phyloP scores from a whole-genome alignment of 2,329 filamentous ascomycete genomes.

The Trichoderma gracile region DNA sequence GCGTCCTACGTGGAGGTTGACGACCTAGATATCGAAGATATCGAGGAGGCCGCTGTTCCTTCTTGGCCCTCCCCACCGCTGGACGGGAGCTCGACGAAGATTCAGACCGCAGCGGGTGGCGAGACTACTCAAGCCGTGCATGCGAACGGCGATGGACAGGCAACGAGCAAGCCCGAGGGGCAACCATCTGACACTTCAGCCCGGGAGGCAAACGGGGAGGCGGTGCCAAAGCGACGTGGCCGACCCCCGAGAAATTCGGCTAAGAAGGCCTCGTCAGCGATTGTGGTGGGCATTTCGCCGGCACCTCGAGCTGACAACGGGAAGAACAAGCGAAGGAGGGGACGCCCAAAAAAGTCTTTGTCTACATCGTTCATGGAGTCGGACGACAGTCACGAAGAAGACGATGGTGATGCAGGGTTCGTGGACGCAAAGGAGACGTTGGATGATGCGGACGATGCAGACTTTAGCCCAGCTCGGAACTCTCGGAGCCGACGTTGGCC shows the following conservation, averaged over 20 bases:
- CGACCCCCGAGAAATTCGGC: conserved; percentile 38
- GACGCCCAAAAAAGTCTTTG: conserved; percentile 35
- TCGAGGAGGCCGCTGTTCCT: conserved; percentile 46
- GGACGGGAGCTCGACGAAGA: conserved; percentile 17
- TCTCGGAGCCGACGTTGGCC: conserved; percentile 30
- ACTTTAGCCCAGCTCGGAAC: background rate
- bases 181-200: background rate
- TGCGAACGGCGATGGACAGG: background rate
- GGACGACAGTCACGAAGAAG: background rate
- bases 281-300: background rate
- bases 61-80: background rate
- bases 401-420: conserved; percentile 28
- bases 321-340: conserved; percentile 31
- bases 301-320: background rate
- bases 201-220: background rate
- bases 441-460: conserved; percentile 15
- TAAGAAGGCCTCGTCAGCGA: conserved; percentile 8
- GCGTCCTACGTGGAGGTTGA: conserved; percentile 54
- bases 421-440: conserved; percentile 28
- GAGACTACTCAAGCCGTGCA: conserved; percentile 34
- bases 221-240: conserved; percentile 31
- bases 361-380: background rate
- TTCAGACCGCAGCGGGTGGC: conserved; percentile 42
- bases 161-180: background rate
- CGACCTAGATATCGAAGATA: conserved; percentile 43